These are phyloP conservation scores for Colletotrichum sp. DNA, from an alignment of 2,329 filamentous ascomycete genomes.

Conservation along the genomic window DNA sequence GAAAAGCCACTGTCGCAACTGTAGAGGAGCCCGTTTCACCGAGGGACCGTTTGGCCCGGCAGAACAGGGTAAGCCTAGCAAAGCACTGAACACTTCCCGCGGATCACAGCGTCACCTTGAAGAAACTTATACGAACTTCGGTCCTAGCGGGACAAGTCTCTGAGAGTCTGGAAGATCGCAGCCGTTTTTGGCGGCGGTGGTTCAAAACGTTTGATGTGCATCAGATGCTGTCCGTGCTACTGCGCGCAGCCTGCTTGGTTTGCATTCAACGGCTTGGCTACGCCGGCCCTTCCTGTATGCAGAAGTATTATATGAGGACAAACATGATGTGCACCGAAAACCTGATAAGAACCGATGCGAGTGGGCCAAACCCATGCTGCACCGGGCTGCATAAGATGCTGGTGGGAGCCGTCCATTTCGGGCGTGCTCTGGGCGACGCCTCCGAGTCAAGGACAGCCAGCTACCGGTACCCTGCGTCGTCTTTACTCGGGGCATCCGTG, in stretches of 20 bases:
- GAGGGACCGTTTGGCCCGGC: background rate
- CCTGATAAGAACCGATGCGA: background rate
- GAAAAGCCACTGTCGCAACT: background rate
- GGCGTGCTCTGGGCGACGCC: background rate
- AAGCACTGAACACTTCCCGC: background rate
- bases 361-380: background rate
- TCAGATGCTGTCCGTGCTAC: background rate
- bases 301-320: background rate
- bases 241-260: background rate
- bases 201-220: background rate
- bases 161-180: background rate
- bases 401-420: background rate
- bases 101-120: background rate
- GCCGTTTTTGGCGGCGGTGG: background rate
- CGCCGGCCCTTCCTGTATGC: background rate
- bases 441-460: background rate
- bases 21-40: background rate
- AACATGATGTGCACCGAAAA: background rate
- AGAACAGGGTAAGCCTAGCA: background rate
- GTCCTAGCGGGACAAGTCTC: background rate
- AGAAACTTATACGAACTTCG: background rate
- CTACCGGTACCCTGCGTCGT: background rate
- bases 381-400: background rate
- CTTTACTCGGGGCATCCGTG: background rate
- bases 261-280: background rate